phyloP scores from a whole-genome alignment of 495 filamentous ascomycete genomes.

The Aspergillus kassunensis region DNA sequence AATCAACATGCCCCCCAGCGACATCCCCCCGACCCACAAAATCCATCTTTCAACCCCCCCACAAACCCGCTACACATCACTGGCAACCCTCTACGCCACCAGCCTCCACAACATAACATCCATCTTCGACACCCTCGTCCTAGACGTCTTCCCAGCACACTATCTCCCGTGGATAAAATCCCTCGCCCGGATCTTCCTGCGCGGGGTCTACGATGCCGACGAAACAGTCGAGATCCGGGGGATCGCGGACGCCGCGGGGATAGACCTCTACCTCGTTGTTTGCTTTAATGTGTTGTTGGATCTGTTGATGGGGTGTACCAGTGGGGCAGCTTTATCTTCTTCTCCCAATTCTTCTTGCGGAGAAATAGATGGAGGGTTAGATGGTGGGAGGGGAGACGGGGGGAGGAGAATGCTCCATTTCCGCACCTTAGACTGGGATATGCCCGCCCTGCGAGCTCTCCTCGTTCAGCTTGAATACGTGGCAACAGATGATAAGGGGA shows the following conservation, averaged over 20 bases:
- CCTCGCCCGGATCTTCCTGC: constrained; percentile 41
- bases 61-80: constrained; percentile 46
- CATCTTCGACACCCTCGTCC: constrained; percentile 47
- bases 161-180: constrained; percentile 28
- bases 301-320: constrained; percentile 63
- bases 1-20: not conserved
- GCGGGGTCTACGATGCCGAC: constrained; percentile 49
- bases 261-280: constrained; percentile 57
- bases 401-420: constrained; percentile 55
- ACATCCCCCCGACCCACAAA: constrained; percentile 35
- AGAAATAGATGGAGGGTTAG: too few relatives aligned
- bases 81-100: constrained; percentile 42
- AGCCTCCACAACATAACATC: constrained; percentile 35
- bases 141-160: constrained; percentile 20
- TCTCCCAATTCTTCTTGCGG: not conserved
- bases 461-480: constrained; percentile 55
- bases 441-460: constrained; percentile 54
- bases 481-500: constrained; percentile 19
- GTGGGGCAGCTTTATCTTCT: constrained; percentile 44
- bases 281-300: constrained; percentile 61
- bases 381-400: too few relatives aligned
- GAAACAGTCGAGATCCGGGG: constrained; percentile 60
- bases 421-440: constrained; percentile 64
- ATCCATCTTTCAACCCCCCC: constrained; percentile 61
- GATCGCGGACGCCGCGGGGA: constrained; percentile 47